Conservation (phyloP, 2,329 filamentous ascomycete genomes). For the Lachnellula occidentalis region DNA sequence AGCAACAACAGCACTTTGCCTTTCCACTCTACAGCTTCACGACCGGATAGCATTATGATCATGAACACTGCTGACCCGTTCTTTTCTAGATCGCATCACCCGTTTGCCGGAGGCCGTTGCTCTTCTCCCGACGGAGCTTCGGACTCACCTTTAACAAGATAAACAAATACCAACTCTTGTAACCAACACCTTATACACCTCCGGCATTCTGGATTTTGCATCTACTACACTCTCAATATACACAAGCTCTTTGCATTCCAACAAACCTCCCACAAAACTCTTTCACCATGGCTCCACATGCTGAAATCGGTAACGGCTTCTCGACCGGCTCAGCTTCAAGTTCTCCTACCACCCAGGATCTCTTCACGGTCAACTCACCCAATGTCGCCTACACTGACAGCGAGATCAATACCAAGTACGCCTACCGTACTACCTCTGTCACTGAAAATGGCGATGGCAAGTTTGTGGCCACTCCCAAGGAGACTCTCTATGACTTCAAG, state of each 20-base stretch:
- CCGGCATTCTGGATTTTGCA: neutral
- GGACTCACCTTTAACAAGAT: slow-evolving; percentile 56
- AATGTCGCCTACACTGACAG: slow-evolving; percentile 86
- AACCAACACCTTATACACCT: slow-evolving; percentile 23
- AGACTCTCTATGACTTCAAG: slow-evolving; percentile 96
- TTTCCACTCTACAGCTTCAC: neutral
- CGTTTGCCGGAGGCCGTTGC: slow-evolving; percentile 94
- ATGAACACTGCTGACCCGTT: slow-evolving; percentile 4
- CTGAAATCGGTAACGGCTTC: slow-evolving; percentile 53
- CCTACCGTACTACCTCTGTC: slow-evolving; percentile 89
- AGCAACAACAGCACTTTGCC: no score
- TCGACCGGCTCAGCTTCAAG: slow-evolving; percentile 50
- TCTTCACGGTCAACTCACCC: slow-evolving; percentile 86
- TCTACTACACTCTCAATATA: neutral
- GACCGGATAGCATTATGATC: neutral
- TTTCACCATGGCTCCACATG: slow-evolving; percentile 86
- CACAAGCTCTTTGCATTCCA: neutral
- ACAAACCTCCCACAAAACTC: slow-evolving; percentile 14
- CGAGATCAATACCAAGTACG: slow-evolving; percentile 90
- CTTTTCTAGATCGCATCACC: slow-evolving; percentile 72
- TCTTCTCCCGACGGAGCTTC: slow-evolving; percentile 81
- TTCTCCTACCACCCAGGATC: slow-evolving; percentile 45
- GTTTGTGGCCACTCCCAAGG: slow-evolving; percentile 77
- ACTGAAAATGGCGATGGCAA: slow-evolving; percentile 63
- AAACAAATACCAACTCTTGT: slow-evolving; percentile 35